These are phyloP conservation scores for Lodderomyces pseudojiufengensis DNA, from an alignment of 1,139 yeast genomes.

Conservation along the genomic window DNA sequence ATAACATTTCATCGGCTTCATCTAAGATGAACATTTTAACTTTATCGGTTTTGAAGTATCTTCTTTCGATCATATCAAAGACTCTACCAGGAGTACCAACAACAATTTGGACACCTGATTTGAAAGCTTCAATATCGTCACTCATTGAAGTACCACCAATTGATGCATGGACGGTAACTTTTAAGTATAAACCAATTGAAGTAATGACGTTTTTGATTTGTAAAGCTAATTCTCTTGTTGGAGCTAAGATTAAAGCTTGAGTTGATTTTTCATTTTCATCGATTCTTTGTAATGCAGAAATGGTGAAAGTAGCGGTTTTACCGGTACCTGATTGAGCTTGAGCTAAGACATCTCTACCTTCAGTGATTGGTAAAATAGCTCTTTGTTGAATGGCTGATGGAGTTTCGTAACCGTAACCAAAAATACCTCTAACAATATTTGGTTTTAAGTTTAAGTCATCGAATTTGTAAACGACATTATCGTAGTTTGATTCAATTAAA, in stretches of 20 bases:
- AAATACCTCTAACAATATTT: constrained; percentile 80
- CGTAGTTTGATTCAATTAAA: constrained; percentile 94
- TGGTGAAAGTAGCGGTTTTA: constrained; percentile 98
- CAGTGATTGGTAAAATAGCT: constrained; percentile 94
- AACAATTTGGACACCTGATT: constrained; percentile 90
- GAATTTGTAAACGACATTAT: constrained; percentile 87
- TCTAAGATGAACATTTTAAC: constrained; percentile 96
- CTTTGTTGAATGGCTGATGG: constrained; percentile 99
- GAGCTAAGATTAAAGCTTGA: constrained; percentile 94
- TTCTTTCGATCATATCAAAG: constrained; percentile 93
- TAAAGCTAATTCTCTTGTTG: constrained; percentile 97
- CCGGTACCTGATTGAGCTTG: constrained; percentile 99
- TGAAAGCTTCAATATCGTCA: constrained; percentile 90
- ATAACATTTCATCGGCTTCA: constrained; percentile 99
- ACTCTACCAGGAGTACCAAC: constrained; percentile 99
- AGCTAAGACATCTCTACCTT: constrained; percentile 95
- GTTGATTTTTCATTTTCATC: constrained; percentile 74
- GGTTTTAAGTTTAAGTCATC: constrained; percentile 84
- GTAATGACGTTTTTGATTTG: constrained; percentile 96
- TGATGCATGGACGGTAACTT: constrained; percentile 94
- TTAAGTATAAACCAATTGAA: constrained; percentile 90
- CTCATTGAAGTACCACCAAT: constrained; percentile 96
- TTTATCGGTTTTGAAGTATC: constrained; percentile 83
- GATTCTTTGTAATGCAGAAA: constrained; percentile 92
- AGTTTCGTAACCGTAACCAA: constrained; percentile 95